Evolutionary conservation across 768 basidiomycete genomes (phyloP), one percentile per base, ranked within the genome.

Genomic region (Chalciporus chontae): DNA sequence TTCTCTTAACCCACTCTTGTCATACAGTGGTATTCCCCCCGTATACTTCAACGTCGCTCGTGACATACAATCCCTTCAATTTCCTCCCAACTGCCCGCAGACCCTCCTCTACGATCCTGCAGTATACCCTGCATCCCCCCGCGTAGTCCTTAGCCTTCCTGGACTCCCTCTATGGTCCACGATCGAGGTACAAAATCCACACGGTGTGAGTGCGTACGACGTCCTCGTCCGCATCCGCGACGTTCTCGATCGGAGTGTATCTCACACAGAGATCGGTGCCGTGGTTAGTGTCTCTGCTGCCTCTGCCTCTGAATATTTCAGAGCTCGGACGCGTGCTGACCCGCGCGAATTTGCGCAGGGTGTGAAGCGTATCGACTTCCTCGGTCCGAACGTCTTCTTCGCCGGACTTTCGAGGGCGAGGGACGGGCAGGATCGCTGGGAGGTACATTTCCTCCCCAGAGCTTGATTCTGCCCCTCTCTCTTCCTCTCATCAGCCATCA

Each of bases 291-390:
- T 43, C 42, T 50, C 42, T 34, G 54, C 52, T 50, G 53, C 41
- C 45, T 36, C 37, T 47, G 66, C 55, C 54, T 57, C 62, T 50
- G 62, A 66, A 18, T 68, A 55, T 37, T 69, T 66, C 52, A 54
- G 66, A 56, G 59, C 53, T 40, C 49, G 66, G 54, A 57, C 63
- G 10, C 37, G 23, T 46, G 45, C 63, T 58, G 68, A 68, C 52
- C 66, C 59, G 59, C 56, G 63, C 58, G 70, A 73, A 61, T 64
- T 55, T 60, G 55, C 52, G 55, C 72, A 73, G 59, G 72, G 72
- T 8, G 51, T 73, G 23, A 73, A 71, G 62, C 54, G 70, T 58
- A 61, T 73, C 23, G 72, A 73, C 53, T 69, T 71, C 56, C 61
- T 73, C 51, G 68, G 69, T 27, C 59, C 54, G 2, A 59, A 61